Evolutionary conservation across 495 filamentous ascomycete species (phyloP), one percentile per base, ranked within the genome.

Genomic region (Aspergillus mulundensis): DNA sequence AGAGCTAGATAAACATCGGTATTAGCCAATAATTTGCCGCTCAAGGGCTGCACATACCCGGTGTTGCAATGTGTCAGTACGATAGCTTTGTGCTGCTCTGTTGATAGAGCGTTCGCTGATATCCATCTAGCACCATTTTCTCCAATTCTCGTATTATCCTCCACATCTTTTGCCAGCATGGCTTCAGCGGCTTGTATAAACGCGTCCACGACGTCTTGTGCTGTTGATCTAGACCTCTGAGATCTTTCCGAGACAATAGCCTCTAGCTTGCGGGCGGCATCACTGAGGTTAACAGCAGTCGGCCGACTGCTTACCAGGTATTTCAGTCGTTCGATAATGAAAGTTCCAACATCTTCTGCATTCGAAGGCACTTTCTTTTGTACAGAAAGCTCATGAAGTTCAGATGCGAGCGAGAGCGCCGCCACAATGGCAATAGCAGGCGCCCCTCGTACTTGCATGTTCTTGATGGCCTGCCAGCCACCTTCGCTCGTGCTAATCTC

Each of bases 351-450:
- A n/a, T 89, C 84, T 38, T 84, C 78, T 7, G 80, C 65, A 5
- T 70, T 75, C 1, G 76, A 34, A 5, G 72, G 61, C 28, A 72
- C 38, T 25, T 69, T 62, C 7, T 60, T 56, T 15, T 52, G 43
- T n/a, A 50, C 48, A 12, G 63, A 38, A 12, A 73, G 58, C 15
- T 45, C 48, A 20, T 66, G 56, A 19, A 76, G 59, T 43, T 78
- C 75, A 12, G 94, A 87, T 6, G 89, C 90, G 30, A 96, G 82
- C 6, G 87, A 85, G 34, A 98, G 82, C 7, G 90, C 90, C 21
- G 95, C 94, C 15, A 98, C 94, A 50, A 98, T 97, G 32, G 95
- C 94, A 64, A 98, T 98, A 39, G 95, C 94, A 18, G 94, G 94
- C 12, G 94, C 94, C 25, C 94, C 90, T 70, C 91, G 82, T 20